Evolutionary conservation across 2,329 filamentous ascomycete species (phyloP).

Genomic region (Geoglossum cookeanum): DNA sequence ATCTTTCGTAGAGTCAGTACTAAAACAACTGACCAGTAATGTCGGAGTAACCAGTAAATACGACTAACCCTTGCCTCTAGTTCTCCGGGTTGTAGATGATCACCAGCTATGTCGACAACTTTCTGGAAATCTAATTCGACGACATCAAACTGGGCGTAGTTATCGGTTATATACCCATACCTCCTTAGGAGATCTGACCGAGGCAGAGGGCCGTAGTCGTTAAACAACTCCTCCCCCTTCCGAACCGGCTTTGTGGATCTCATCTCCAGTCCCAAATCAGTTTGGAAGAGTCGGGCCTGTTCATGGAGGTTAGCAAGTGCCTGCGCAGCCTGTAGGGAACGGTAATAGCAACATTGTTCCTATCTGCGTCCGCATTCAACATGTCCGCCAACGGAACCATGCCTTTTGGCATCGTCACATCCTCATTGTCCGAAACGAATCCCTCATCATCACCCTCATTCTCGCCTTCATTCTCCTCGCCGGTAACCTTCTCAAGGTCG

Average conservation of each 20-base stretch:
- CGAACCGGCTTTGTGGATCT: constrained; percentile 48
- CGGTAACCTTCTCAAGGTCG: constrained; percentile 41
- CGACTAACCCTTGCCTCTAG: constrained; percentile 12
- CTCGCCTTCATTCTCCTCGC: constrained; percentile 32
- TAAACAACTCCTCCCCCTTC: constrained; percentile 60
- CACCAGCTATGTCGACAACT: constrained; percentile 29
- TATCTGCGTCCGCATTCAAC: constrained; percentile 67
- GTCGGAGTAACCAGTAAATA: too few relatives aligned
- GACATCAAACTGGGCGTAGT: constrained; percentile 63
- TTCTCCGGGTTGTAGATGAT: constrained; percentile 18
- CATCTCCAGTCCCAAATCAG: constrained; percentile 44
- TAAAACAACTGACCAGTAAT: not conserved
- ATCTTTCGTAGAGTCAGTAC: not conserved
- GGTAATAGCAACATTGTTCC: constrained; percentile 46
- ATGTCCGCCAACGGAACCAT: constrained; percentile 88
- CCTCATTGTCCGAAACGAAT: constrained; percentile 26
- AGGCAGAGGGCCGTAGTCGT: constrained; percentile 74
- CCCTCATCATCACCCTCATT: constrained; percentile 39
- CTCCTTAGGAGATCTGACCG: constrained; percentile 65
- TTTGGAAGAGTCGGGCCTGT: constrained; percentile 40
- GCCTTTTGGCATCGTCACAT: constrained; percentile 41
- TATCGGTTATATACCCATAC: constrained; percentile 71
- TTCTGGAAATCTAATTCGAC: constrained; percentile 52
- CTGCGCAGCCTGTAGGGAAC: not conserved
- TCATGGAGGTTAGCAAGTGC: constrained; percentile 3